A percentile compares a stretch with the other conserved stretches of the same genome.
phyloP scores from a whole-genome alignment of 208 protist genomes.

The Trypanosoma scelopori region DNA sequence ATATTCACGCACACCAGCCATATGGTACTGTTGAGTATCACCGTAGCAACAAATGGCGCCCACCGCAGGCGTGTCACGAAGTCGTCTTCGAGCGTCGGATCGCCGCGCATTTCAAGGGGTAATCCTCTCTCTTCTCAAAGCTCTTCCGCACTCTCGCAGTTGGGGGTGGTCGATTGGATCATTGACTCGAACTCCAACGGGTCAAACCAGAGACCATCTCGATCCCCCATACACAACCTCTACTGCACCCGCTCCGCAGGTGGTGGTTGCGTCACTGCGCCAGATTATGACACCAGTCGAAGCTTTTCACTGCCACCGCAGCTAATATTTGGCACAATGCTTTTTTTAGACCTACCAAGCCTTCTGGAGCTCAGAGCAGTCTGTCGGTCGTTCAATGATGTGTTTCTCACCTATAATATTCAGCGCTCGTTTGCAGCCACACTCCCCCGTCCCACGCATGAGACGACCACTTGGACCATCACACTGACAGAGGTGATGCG shows the following conservation, averaged over 20 bases:
- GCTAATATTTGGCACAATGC: slow-evolving; percentile 13
- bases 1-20: too few species aligned
- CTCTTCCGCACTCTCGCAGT: too few species aligned
- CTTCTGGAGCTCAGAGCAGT: slow-evolving; percentile 14
- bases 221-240: neutral
- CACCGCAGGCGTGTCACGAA: too few species aligned
- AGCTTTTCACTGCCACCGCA: slow-evolving; percentile 1
- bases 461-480: slow-evolving; percentile 1
- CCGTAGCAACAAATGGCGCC: too few species aligned
- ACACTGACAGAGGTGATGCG: slow-evolving; percentile 12
- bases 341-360: slow-evolving; percentile 5
- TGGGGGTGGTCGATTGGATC: too few species aligned
- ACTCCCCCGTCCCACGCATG: neutral
- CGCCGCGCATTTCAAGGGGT: too few species aligned
- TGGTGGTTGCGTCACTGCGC: neutral
- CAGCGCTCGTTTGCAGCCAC: neutral
- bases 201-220: neutral
- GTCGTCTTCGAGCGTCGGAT: too few species aligned
- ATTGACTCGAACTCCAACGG: neutral
- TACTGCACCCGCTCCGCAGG: neutral
- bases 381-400: slow-evolving; percentile 21
- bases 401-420: slow-evolving; percentile 11
- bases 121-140: too few species aligned
- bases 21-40: too few species aligned
- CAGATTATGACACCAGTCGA: neutral